Percentiles rank a stretch among this genome's conserved stretches.
These are phyloP conservation scores for Hymenoscyphus repandus DNA, from an alignment of 2,329 filamentous ascomycete species.

Conservation along the genomic window DNA sequence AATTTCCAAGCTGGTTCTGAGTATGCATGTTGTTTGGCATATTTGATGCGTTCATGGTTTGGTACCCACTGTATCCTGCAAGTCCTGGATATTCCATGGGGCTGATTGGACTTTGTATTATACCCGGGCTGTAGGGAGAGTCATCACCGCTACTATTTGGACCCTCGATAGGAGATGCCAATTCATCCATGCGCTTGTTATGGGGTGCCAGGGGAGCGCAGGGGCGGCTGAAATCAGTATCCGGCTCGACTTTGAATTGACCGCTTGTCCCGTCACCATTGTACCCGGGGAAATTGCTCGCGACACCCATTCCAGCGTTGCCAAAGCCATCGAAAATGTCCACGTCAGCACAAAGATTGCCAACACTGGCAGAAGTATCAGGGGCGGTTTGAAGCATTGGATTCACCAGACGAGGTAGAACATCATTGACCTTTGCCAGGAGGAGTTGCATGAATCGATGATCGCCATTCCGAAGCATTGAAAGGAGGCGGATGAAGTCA, in stretches of 20 bases:
- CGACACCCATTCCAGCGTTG: slow-evolving; percentile 50
- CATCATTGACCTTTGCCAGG: slow-evolving; percentile 68
- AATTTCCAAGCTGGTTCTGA: slow-evolving; percentile 14
- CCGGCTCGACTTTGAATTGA: slow-evolving; percentile 29
- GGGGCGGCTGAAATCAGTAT: slow-evolving; percentile 18
- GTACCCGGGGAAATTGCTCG: slow-evolving; percentile 25
- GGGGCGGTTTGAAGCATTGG: slow-evolving; percentile 56
- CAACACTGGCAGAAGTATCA: slow-evolving; percentile 40
- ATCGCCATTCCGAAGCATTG: slow-evolving; percentile 67
- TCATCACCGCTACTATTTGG: slow-evolving; percentile 14
- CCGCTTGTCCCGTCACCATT: slow-evolving; percentile 24
- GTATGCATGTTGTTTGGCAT: slow-evolving; percentile 12
- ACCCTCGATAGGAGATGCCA: slow-evolving; percentile 21
- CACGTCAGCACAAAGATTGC: slow-evolving; percentile 35
- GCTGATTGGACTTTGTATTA: slow-evolving; percentile 23
- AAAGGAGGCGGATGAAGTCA: slow-evolving; percentile 62
- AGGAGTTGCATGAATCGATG: slow-evolving; percentile 73
- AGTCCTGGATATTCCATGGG: slow-evolving; percentile 25
- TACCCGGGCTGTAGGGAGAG: slow-evolving; percentile 21
- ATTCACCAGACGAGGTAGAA: slow-evolving; percentile 57
- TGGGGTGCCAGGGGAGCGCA: slow-evolving; percentile 19
- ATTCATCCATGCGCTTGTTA: slow-evolving; percentile 26
- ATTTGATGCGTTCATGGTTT: slow-evolving; percentile 16
- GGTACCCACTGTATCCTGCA: slow-evolving; percentile 19
- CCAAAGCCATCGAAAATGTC: slow-evolving; percentile 65